Conservation (phyloP, 2,329 filamentous ascomycete genomes). For the Didymella segeticola region DNA sequence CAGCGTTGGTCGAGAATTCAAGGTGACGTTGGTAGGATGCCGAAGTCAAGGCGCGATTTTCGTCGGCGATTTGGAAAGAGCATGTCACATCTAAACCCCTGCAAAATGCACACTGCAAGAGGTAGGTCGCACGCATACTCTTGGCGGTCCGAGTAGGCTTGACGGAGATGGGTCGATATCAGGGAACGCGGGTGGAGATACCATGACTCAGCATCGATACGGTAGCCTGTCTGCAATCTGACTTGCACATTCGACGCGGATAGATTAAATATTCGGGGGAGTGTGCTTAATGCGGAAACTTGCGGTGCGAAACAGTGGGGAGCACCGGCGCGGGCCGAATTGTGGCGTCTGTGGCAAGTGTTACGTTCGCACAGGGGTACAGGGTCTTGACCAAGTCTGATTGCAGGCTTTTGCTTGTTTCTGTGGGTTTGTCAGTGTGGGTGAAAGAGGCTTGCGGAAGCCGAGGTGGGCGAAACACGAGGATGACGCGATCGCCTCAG, state of each 20-base stretch:
- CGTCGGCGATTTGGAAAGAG: neutral
- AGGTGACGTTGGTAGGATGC: neutral
- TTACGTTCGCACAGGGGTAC: neutral
- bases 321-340: conserved; percentile 2
- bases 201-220: neutral
- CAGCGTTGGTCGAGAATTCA: neutral
- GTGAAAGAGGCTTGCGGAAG: neutral
- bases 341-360: neutral
- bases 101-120: neutral
- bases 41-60: neutral
- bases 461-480: neutral
- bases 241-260: neutral
- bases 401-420: neutral
- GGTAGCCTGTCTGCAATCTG: neutral
- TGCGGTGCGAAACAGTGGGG: neutral
- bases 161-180: neutral
- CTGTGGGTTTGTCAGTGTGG: neutral
- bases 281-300: neutral
- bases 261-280: neutral
- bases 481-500: neutral
- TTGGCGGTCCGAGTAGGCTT: neutral
- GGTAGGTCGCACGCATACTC: conserved; percentile 7
- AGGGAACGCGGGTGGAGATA: neutral
- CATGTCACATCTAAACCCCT: neutral
- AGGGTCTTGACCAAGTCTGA: neutral